Evolutionary conservation across 345 rosid genomes (phyloP), one percentile per base, ranked within the genome.

Genomic region (Mercurialis annua): DNA sequence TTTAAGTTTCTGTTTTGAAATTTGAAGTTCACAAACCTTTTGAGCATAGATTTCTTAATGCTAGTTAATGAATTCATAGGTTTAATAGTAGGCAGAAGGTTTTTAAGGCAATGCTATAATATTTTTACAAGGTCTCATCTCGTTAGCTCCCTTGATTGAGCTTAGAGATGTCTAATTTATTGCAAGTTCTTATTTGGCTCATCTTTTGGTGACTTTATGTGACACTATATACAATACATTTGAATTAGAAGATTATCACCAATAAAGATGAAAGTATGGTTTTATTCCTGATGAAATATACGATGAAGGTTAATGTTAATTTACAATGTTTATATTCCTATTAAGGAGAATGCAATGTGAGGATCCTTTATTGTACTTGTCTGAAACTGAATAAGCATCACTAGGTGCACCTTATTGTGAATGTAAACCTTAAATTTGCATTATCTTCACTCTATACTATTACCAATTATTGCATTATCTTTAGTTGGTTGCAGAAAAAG

Each of bases 401-500:
- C 33, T 23, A 24, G 34, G 36, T 24, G 50, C 23, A 26, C 18
- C 27, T 26, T 24, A 4, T 16, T 47, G 26, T 23, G 4, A 26
- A 12, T 44, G 50, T n/a, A 9, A 8, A 0, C 31, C 57, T 52
- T 10, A 24, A 52, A 11, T 7, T 12, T 52, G 31, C 57, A 21
- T 4, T 17, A 46, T 62, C 38, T 44, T 26, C 17, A 5, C 38
- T 27, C 23, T 58, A 11, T 16, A 44, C 10, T 42, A 7, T 67
- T 59, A 50, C 24, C 33, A 49, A 50, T 69, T 72, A 40, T 29
- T 76, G 53, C 57, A 26, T 68, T 80, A 55, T 69, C 21, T 78
- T 77, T 77, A 92, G 98, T 75, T 78, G 79, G 60, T 88, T 60
- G 89, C 90, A 73, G 98, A 77, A 66, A 85, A 82, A 84, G 43